A percentile compares a stretch with the other conserved stretches of the same genome.
Evolutionary conservation across 2,329 filamentous ascomycete genomes (phyloP).

Genomic region (Penicillium sp.): DNA sequence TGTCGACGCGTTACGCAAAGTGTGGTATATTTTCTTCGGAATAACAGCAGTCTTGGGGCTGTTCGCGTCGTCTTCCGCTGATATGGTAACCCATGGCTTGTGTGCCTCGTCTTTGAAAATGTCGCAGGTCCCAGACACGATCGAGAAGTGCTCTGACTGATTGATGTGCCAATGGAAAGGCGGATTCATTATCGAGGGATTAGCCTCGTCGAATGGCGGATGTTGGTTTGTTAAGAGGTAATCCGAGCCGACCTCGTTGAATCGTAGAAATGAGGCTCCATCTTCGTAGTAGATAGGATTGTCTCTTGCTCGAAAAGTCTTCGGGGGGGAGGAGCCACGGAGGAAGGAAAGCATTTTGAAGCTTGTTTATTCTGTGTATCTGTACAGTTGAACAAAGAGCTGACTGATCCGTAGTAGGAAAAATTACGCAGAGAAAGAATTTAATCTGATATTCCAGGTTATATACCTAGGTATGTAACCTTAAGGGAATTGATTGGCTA

Average conservation of each 20-base stretch:
- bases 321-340: conserved; percentile 15
- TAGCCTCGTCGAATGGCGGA: conserved; percentile 13
- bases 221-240: conserved; percentile 20
- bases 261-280: conserved; percentile 18
- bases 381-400: too few species aligned
- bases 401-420: too few species aligned
- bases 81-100: conserved; percentile 15
- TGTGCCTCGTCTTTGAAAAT: conserved; percentile 16
- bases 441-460: too few species aligned
- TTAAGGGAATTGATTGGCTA: too few species aligned
- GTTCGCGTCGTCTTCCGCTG: conserved; percentile 11
- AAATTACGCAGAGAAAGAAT: too few species aligned
- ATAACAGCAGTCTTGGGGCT: conserved; percentile 14
- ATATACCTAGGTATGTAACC: too few species aligned
- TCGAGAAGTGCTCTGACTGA: conserved; percentile 20
- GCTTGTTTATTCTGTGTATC: too few species aligned
- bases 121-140: conserved; percentile 16
- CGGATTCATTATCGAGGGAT: conserved; percentile 19
- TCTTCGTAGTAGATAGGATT: conserved; percentile 21
- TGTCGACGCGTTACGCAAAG: conserved; percentile 21
- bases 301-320: conserved; percentile 15
- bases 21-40: conserved; percentile 17
- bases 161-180: conserved; percentile 24
- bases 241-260: conserved; percentile 17
- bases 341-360: conserved; percentile 20